phyloP scores from a whole-genome alignment of 805 yeast genomes.

The Ogataea sp. region DNA sequence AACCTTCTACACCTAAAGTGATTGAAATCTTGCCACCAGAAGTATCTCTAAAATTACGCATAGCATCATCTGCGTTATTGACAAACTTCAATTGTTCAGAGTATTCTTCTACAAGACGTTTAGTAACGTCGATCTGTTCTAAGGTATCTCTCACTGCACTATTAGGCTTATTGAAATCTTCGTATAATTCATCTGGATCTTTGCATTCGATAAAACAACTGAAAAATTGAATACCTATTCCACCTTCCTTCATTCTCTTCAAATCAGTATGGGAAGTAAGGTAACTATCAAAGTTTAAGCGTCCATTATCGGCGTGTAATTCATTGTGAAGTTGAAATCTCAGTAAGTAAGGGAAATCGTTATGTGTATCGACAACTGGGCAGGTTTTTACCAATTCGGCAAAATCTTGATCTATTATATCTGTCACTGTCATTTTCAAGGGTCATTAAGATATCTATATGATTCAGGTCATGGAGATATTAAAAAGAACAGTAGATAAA shows the following conservation, averaged over 20 bases:
- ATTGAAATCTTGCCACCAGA: constrained; percentile 29
- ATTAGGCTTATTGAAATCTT: constrained; percentile 35
- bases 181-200: constrained; percentile 28
- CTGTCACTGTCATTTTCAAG: constrained; percentile 7
- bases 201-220: constrained; percentile 38
- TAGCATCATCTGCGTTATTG: constrained; percentile 29
- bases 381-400: constrained; percentile 1
- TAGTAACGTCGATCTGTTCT: constrained; percentile 42
- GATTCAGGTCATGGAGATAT: too few relatives aligned
- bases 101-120: constrained; percentile 32
- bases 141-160: constrained; percentile 40
- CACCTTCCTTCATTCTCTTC: constrained; percentile 30
- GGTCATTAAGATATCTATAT: too few relatives aligned
- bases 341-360: constrained; percentile 40
- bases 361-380: constrained; percentile 43
- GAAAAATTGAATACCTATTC: constrained; percentile 40
- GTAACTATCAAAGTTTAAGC: constrained; percentile 28
- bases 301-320: constrained; percentile 21
- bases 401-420: constrained; percentile 3
- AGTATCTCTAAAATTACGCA: constrained; percentile 21
- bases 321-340: constrained; percentile 36
- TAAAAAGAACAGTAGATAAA: too few relatives aligned
- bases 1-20: constrained; percentile 43
- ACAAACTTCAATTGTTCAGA: constrained; percentile 30
- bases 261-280: constrained; percentile 35